These are phyloP conservation scores for Syncephalastrum racemosum DNA, from an alignment of 371 early-diverging fungal genomes.

Conservation along the genomic window DNA sequence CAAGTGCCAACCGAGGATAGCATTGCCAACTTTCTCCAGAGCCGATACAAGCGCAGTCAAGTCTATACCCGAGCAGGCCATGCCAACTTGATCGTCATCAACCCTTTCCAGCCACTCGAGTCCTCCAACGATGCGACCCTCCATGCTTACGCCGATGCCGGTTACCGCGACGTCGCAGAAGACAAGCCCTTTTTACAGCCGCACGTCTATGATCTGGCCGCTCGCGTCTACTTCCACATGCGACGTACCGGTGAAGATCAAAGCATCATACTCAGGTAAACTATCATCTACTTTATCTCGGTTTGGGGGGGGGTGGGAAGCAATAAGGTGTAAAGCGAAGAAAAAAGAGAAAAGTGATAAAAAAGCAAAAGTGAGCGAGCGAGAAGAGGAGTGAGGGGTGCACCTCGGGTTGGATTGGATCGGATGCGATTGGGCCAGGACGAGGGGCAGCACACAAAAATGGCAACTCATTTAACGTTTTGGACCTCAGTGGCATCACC, in stretches of 20 bases:
- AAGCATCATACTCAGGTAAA: slow-evolving; percentile 73
- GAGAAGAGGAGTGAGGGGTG: neutral
- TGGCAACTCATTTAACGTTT: slow-evolving; percentile 1
- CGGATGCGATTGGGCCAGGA: too few relatives aligned
- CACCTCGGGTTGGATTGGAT: too few relatives aligned
- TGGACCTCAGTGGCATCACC: slow-evolving; percentile 66
- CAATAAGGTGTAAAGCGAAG: neutral
- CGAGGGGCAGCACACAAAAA: too few relatives aligned
- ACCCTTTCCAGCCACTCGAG: slow-evolving; percentile 56
- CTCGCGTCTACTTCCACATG: slow-evolving; percentile 74
- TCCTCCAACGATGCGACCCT: slow-evolving; percentile 55
- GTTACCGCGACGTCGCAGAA: slow-evolving; percentile 49
- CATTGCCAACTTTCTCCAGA: slow-evolving; percentile 52
- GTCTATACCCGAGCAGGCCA: slow-evolving; percentile 62
- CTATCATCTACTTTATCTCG: slow-evolving; percentile 20
- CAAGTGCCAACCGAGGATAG: slow-evolving; percentile 58
- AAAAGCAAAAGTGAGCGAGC: neutral
- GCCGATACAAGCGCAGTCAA: slow-evolving; percentile 54
- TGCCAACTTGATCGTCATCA: slow-evolving; percentile 58
- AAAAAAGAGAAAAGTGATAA: slow-evolving; percentile 5
- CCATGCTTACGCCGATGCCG: slow-evolving; percentile 55
- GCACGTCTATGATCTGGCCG: slow-evolving; percentile 65
- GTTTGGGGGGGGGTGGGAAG: neutral
- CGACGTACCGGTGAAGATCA: slow-evolving; percentile 84
- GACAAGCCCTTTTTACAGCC: slow-evolving; percentile 47